Percentiles rank a stretch among this genome's conserved stretches.
Evolutionary conservation across 2,329 filamentous ascomycete genomes (phyloP).

Genomic region (Huntiella abstrusa): DNA sequence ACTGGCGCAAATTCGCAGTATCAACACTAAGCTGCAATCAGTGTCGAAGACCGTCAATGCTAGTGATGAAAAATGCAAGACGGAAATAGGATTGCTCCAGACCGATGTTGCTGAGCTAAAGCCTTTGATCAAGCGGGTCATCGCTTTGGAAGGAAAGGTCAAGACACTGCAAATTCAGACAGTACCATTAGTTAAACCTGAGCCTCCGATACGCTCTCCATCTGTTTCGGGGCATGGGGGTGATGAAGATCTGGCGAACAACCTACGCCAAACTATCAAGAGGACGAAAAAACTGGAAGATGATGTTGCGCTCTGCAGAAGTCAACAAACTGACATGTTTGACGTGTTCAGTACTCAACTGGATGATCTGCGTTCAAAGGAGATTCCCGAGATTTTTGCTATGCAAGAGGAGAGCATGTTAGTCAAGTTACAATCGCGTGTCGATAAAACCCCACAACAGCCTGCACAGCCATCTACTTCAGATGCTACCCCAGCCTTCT

Average conservation of each 20-base stretch:
- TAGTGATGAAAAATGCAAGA: neutral
- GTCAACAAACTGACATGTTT: neutral
- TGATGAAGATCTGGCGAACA: neutral
- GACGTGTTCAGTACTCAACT: neutral
- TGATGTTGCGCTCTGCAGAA: neutral
- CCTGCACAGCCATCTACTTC: no score
- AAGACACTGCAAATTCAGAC: neutral
- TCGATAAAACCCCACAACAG: no score
- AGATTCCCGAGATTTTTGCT: neutral
- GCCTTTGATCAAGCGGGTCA: neutral
- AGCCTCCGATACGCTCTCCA: no score
- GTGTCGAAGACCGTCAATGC: neutral
- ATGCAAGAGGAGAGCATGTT: no score
- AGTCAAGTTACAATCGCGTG: no score
- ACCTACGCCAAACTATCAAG: neutral
- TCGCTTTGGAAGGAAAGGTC: neutral
- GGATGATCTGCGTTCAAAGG: neutral
- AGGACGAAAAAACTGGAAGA: neutral
- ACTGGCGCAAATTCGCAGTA: neutral
- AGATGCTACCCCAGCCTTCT: no score
- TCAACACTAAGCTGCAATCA: neutral
- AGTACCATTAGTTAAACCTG: no score
- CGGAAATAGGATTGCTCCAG: neutral
- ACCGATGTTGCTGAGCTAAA: neutral
- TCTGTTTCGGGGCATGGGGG: no score